Evolutionary conservation across 2,329 filamentous ascomycete species (phyloP), one percentile per base, ranked within the genome.

Genomic region (Incumbomyces delicatus): DNA sequence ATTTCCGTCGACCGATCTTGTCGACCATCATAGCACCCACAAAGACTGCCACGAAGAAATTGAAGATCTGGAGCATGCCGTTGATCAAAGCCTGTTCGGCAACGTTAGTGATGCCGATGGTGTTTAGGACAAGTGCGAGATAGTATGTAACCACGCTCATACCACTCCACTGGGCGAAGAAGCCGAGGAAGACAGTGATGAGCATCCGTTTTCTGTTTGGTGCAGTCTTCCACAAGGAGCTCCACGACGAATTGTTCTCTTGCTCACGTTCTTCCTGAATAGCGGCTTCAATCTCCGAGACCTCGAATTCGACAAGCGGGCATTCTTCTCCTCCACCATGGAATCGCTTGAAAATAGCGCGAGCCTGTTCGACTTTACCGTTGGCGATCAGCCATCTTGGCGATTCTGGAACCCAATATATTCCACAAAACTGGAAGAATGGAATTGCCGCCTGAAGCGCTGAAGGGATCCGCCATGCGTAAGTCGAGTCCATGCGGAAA

Each of bases 401-500:
- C 1, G 76, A 80, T 52, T 85, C 81, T 0, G 80, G 81, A 57
- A 84, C 78, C 61, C 81, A 76, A 70, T 75, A 78, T 22, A 82
- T 72, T 3, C 69, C 57, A 1, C 56, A 54, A 45, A 82, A 65
- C 0, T 83, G 68, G 1, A 75, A 44, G 1, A 81, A 47, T 0
- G 82, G 71, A 1, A 78, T 76, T 0, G 80, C 61, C 41, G 81
- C 81, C 55, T 84, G 80, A 58, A 81, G 78, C 0, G 78, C 77
- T 36, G 83, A 73, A 0, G 78, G 80, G 50, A 84, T 80, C 1
- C 78, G 67, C 78, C 79, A 82, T 7, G 69, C 63, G 54, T 63
- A 72, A 58, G 72, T 54, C 55, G 48, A 70, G 30, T 62, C 44
- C 46, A 74, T 70, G 52, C 67, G 49, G 35, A 62, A 68, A 56